A percentile compares a stretch with the other conserved stretches of the same genome.
Evolutionary conservation across 768 basidiomycete genomes (phyloP).

Genomic region (Sarcodon sp.): DNA sequence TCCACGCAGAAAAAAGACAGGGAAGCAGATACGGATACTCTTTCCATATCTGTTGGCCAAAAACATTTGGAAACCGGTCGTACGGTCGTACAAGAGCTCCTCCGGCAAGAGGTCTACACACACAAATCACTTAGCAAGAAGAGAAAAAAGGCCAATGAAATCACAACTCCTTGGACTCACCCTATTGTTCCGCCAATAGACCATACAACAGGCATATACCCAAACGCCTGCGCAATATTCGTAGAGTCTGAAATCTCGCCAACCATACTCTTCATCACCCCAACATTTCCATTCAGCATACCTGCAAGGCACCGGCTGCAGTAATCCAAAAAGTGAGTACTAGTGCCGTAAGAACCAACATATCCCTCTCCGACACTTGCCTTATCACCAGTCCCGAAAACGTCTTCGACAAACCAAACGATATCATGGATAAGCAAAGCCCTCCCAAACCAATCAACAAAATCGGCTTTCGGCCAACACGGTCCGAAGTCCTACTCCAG

Average conservation of each 20-base stretch:
- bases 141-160: too few species aligned
- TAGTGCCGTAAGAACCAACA: not conserved
- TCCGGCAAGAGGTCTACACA: slow-evolving; percentile 4
- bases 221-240: not conserved
- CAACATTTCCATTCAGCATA: slow-evolving; percentile 55
- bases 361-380: slow-evolving; percentile 1
- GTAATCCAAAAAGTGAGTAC: not conserved
- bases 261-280: slow-evolving; percentile 64
- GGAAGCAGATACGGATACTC: slow-evolving; percentile 25
- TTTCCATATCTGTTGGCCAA: slow-evolving; percentile 17
- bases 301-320: slow-evolving; percentile 58
- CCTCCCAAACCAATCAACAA: slow-evolving; percentile 25
- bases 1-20: slow-evolving; percentile 15
- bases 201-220: not conserved
- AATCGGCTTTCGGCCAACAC: slow-evolving; percentile 35
- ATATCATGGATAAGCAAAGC: slow-evolving; percentile 17
- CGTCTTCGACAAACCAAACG: slow-evolving; percentile 23
- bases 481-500: slow-evolving; percentile 34
- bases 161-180: not conserved
- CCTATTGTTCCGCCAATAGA: slow-evolving; percentile 3
- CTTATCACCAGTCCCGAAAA: slow-evolving; percentile 16
- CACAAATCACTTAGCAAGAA: too few species aligned
- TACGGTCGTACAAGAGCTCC: slow-evolving; percentile 20
- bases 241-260: not conserved
- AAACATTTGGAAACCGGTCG: slow-evolving; percentile 17